Percentiles rank a stretch among this genome's conserved stretches.
Evolutionary conservation across 495 filamentous ascomycete genomes (phyloP).

Genomic region (Venustampulla echinocandica): DNA sequence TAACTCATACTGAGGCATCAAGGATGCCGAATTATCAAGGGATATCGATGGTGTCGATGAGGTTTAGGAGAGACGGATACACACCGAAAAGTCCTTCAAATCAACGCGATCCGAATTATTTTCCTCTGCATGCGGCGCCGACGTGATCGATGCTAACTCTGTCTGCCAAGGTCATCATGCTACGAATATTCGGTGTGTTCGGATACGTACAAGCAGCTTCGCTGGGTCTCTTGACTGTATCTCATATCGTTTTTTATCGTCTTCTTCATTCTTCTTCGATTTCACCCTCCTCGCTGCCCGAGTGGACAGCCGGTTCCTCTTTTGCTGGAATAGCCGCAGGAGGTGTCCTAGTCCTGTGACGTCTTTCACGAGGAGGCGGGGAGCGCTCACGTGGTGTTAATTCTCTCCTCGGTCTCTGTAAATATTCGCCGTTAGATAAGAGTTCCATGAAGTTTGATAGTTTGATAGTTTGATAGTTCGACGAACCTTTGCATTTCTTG

Average conservation of each 20-base stretch:
- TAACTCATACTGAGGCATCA: no score
- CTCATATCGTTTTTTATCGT: background rate
- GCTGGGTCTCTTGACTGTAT: background rate
- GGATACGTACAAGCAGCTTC: conserved; percentile 22
- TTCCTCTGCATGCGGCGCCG: background rate
- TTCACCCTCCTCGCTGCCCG: conserved; percentile 94
- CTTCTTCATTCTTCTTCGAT: conserved; percentile 76
- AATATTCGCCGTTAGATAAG: background rate
- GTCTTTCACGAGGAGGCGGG: conserved; percentile 41
- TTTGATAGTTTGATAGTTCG: conserved; percentile 20
- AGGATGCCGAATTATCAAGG: no score
- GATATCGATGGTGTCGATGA: no score
- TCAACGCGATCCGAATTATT: background rate
- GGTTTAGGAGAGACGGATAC: conserved; percentile 21
- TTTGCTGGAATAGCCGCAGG: conserved; percentile 39
- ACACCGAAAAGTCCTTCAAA: conserved; percentile 17
- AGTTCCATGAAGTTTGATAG: conserved; percentile 16
- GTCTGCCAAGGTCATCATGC: conserved; percentile 22
- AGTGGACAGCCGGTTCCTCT: conserved; percentile 62
- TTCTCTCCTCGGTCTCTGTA: conserved; percentile 53
- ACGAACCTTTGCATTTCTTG: conserved; percentile 53
- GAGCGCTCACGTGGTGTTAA: conserved; percentile 49
- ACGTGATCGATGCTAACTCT: background rate
- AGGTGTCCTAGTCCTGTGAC: conserved; percentile 45
- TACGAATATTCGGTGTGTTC: conserved; percentile 10